Percentiles rank a stretch among this genome's conserved stretches.
These are phyloP conservation scores for Volvariella volvacea DNA, from an alignment of 1,284 basidiomycete species.

Conservation along the genomic window DNA sequence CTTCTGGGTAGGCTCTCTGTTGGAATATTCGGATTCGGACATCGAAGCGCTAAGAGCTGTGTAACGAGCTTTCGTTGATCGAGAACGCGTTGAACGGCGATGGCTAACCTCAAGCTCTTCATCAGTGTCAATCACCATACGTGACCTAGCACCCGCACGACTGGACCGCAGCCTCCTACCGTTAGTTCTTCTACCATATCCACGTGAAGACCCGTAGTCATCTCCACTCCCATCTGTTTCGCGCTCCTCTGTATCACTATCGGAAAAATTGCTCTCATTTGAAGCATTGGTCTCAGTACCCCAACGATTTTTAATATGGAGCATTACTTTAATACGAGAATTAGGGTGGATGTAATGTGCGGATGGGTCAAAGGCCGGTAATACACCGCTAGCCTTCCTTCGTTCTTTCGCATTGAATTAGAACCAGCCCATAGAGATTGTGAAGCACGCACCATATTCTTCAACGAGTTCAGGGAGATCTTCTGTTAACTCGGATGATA, in stretches of 20 bases:
- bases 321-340: conserved; percentile 39
- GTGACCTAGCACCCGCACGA: no score
- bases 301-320: conserved; percentile 28
- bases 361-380: conserved; percentile 56
- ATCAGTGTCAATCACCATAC: no score
- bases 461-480: conserved; percentile 41
- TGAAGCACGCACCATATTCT: conserved; percentile 44
- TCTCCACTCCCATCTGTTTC: conserved; percentile 12
- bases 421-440: not conserved
- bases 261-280: conserved; percentile 15
- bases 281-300: conserved; percentile 19
- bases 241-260: conserved; percentile 15
- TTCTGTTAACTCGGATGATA: conserved; percentile 28
- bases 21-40: not conserved
- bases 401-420: conserved; percentile 27
- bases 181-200: no score
- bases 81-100: not conserved
- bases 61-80: not conserved
- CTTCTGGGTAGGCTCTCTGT: conserved; percentile 7
- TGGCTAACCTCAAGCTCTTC: no score
- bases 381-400: conserved; percentile 31
- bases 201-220: no score
- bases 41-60: conserved; percentile 9
- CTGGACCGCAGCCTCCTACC: no score
- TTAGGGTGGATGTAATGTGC: conserved; percentile 52